Percentiles rank a stretch among this genome's conserved stretches.
phyloP scores from a whole-genome alignment of 2,329 filamentous ascomycete species.

The Curvularia sp. region DNA sequence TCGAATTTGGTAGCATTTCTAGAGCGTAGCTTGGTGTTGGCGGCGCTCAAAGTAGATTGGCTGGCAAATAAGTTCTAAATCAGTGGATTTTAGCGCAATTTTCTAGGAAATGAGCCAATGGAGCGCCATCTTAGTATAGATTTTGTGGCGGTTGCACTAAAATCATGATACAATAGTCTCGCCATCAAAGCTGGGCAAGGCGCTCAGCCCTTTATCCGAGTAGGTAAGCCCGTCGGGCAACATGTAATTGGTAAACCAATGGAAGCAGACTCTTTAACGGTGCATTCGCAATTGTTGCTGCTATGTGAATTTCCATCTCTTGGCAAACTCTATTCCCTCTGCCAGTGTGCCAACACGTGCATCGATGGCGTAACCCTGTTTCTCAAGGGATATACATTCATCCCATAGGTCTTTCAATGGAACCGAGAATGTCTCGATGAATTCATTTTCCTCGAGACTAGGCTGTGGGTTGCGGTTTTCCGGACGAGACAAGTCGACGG shows the following conservation, averaged over 20 bases:
- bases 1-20: neutral
- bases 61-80: neutral
- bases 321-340: constrained; percentile 77
- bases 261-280: neutral
- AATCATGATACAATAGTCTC: neutral
- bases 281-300: neutral
- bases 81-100: neutral
- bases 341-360: constrained; percentile 78
- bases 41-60: neutral
- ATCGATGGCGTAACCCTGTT: constrained; percentile 78
- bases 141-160: neutral
- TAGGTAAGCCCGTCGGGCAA: neutral
- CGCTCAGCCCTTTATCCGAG: neutral
- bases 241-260: neutral
- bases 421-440: constrained; percentile 79
- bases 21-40: neutral
- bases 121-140: neutral
- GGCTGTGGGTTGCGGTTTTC: constrained; percentile 74
- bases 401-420: constrained; percentile 69
- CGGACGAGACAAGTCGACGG: constrained; percentile 71
- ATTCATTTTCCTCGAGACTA: constrained; percentile 78
- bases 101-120: neutral
- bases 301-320: constrained; percentile 51
- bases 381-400: constrained; percentile 70
- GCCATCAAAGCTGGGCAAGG: neutral